These are phyloP conservation scores for Persicaria tinctoria DNA, from an alignment of 148 eudicot genomes.

Conservation along the genomic window DNA sequence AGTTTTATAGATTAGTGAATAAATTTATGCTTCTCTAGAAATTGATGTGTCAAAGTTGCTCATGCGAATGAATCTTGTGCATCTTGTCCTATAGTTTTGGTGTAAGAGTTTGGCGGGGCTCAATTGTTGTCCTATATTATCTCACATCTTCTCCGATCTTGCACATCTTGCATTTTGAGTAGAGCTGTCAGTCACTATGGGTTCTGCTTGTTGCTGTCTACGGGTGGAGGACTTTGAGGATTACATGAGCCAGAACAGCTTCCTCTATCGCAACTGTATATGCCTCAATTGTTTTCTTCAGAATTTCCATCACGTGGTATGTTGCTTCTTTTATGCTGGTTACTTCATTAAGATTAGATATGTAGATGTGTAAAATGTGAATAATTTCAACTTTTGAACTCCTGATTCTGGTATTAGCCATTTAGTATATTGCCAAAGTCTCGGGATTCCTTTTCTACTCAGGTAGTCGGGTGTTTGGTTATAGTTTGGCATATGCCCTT, in stretches of 20 bases:
- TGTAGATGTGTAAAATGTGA: neutral
- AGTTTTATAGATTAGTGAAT: neutral
- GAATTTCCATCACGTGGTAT: slow-evolving; percentile 69
- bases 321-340: slow-evolving; percentile 17
- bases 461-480: neutral
- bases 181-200: slow-evolving; percentile 40
- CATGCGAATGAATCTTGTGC: neutral
- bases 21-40: neutral
- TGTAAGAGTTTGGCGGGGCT: slow-evolving; percentile 11
- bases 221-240: slow-evolving; percentile 64
- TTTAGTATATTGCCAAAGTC: neutral
- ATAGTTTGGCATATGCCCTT: too few species aligned
- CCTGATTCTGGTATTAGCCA: neutral
- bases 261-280: slow-evolving; percentile 63
- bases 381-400: neutral
- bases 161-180: slow-evolving; percentile 2
- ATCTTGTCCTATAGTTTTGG: neutral
- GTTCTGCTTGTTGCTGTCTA: slow-evolving; percentile 84
- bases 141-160: neutral
- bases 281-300: slow-evolving; percentile 70
- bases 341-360: neutral
- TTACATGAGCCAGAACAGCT: slow-evolving; percentile 54
- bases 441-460: neutral
- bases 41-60: neutral
- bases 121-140: neutral